phyloP scores from a whole-genome alignment of 2,329 filamentous ascomycete genomes.

The Colletotrichum tamarilloi region DNA sequence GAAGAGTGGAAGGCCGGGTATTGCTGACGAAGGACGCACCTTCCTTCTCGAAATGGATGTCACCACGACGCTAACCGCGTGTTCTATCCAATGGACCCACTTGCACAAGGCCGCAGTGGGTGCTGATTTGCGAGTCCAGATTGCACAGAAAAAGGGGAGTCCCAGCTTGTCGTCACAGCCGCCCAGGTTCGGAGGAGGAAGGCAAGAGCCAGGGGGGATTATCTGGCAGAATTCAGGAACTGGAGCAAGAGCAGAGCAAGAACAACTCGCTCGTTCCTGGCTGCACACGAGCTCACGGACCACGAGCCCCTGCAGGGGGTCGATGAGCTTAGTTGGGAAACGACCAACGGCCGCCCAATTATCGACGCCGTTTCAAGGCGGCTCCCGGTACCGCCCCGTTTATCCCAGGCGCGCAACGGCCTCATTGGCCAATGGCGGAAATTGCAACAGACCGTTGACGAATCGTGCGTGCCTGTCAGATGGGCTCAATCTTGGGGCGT shows the following conservation, averaged over 20 bases:
- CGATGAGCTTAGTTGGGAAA: constrained; percentile 33
- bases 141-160: constrained; percentile 29
- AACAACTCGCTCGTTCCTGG: constrained; percentile 5
- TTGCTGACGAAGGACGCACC: constrained; percentile 1
- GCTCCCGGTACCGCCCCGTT: neutral
- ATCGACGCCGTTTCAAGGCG: constrained; percentile 24
- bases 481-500: constrained; percentile 29
- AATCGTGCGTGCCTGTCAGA: constrained; percentile 33
- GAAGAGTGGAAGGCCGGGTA: neutral
- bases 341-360: constrained; percentile 30
- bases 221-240: neutral
- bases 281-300: constrained; percentile 22
- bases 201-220: neutral
- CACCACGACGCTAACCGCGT: constrained; percentile 29
- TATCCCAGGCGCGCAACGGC: neutral
- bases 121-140: constrained; percentile 33
- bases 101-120: neutral
- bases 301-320: constrained; percentile 23
- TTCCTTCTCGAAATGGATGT: constrained; percentile 32
- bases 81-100: constrained; percentile 5
- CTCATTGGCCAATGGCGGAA: constrained; percentile 30
- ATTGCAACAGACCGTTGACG: constrained; percentile 34
- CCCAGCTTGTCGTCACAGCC: constrained; percentile 5
- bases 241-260: neutral
- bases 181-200: neutral